Conservation (phyloP, 177 flowering plant genomes). For the Vitis hybrid region DNA sequence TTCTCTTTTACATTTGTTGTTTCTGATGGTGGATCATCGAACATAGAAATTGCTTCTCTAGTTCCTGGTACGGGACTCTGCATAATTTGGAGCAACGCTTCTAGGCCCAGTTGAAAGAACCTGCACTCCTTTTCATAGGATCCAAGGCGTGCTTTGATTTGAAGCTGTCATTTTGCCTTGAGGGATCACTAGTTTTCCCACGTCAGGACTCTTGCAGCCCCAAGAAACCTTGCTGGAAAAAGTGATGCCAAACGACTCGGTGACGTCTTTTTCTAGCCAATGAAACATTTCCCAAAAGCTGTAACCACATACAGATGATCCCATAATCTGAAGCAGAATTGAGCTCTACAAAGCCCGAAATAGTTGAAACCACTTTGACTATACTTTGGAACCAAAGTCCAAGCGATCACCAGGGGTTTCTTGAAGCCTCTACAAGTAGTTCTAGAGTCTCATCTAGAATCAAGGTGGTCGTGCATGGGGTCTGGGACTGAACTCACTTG, state of each 20-base stretch:
- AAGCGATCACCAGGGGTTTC: slow-evolving; percentile 41
- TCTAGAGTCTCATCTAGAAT: slow-evolving; percentile 34
- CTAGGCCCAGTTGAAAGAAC: slow-evolving; percentile 49
- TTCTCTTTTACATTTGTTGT: slow-evolving; percentile 10
- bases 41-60: slow-evolving; percentile 16
- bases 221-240: too few relatives aligned
- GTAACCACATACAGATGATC: slow-evolving; percentile 46
- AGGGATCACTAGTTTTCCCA: too few relatives aligned
- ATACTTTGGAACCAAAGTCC: slow-evolving; percentile 36
- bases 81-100: slow-evolving; percentile 45
- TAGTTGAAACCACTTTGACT: not conserved
- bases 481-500: too few relatives aligned
- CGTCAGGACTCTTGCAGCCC: too few relatives aligned
- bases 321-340: slow-evolving; percentile 27
- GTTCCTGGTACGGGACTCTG: slow-evolving; percentile 47
- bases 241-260: too few relatives aligned
- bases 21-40: slow-evolving; percentile 18
- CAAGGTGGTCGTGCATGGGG: too few relatives aligned
- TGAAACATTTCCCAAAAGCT: too few relatives aligned
- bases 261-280: too few relatives aligned
- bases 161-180: too few relatives aligned
- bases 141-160: too few relatives aligned
- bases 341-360: slow-evolving; percentile 19
- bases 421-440: slow-evolving; percentile 16
- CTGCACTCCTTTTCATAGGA: slow-evolving; percentile 41